These are phyloP conservation scores for Xerocomus spinulosus DNA, from an alignment of 768 basidiomycete species.

Conservation along the genomic window DNA sequence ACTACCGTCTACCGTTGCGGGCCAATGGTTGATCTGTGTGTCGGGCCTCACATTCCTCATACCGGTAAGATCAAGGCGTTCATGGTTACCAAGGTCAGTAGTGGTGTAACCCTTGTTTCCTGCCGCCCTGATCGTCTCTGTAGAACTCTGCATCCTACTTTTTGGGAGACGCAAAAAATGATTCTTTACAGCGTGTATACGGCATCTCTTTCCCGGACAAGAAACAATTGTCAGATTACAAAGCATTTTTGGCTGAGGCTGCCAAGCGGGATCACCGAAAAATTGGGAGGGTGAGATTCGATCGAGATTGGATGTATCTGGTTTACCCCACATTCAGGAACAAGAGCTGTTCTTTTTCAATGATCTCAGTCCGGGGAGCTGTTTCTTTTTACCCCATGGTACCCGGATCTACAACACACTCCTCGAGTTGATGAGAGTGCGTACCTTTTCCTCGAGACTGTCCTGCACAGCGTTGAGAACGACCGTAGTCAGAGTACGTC, in stretches of 20 bases:
- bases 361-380: constrained; percentile 90
- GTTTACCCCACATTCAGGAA: constrained; percentile 44
- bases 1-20: constrained; percentile 99
- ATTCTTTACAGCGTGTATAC: constrained; percentile 93
- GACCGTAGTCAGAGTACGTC: constrained; percentile 77
- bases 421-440: constrained; percentile 82
- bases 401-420: constrained; percentile 95
- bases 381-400: constrained; percentile 96
- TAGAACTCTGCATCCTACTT: constrained; percentile 98
- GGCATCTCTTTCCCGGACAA: constrained; percentile 99
- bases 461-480: constrained; percentile 3
- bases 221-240: constrained; percentile 92
- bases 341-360: constrained; percentile 99
- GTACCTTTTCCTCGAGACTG: constrained; percentile 26
- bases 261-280: constrained; percentile 97
- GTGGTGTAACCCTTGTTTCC: not conserved
- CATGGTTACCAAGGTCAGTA: constrained; percentile 84
- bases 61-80: constrained; percentile 97
- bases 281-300: constrained; percentile 69
- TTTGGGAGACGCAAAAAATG: constrained; percentile 89
- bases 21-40: constrained; percentile 95
- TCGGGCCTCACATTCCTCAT: constrained; percentile 97
- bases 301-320: not conserved
- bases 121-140: not conserved
- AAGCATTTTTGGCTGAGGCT: constrained; percentile 92